These are phyloP conservation scores for Taxillus chinensis DNA, from an alignment of 164 flowering plant species.

Conservation along the genomic window DNA sequence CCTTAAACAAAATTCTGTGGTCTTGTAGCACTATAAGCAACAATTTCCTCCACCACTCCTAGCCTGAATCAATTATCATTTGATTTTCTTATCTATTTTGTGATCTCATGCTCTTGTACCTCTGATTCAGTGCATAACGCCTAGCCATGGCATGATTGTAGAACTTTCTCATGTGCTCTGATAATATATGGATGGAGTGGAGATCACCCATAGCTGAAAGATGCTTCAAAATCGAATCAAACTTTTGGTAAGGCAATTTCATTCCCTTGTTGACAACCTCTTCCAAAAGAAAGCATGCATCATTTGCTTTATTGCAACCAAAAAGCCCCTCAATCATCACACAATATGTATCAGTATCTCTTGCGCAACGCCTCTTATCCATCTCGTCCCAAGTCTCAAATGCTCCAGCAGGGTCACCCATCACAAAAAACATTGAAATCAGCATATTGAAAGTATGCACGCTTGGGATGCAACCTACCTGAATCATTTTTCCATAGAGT, in stretches of 20 bases:
- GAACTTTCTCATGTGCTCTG: slow-evolving; percentile 83
- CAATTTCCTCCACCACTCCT: too few relatives aligned
- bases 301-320: slow-evolving; percentile 34
- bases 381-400: slow-evolving; percentile 80
- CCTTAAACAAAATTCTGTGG: too few relatives aligned
- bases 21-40: too few relatives aligned
- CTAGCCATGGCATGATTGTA: slow-evolving; percentile 86
- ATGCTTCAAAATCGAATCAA: slow-evolving; percentile 60
- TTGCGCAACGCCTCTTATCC: slow-evolving; percentile 52
- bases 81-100: slow-evolving; percentile 36
- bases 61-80: background rate
- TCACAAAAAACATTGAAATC: slow-evolving; percentile 61
- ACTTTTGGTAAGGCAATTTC: slow-evolving; percentile 64
- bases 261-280: slow-evolving; percentile 54
- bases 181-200: slow-evolving; percentile 57
- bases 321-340: slow-evolving; percentile 92
- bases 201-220: slow-evolving; percentile 77
- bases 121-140: slow-evolving; percentile 60
- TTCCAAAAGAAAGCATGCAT: slow-evolving; percentile 64
- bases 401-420: slow-evolving; percentile 68
- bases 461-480: slow-evolving; percentile 67
- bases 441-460: slow-evolving; percentile 88
- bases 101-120: slow-evolving; percentile 55
- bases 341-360: slow-evolving; percentile 59
- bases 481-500: slow-evolving; percentile 57